phyloP scores from a whole-genome alignment of 1,284 basidiomycete species.

The Irpex rosettiformis region DNA sequence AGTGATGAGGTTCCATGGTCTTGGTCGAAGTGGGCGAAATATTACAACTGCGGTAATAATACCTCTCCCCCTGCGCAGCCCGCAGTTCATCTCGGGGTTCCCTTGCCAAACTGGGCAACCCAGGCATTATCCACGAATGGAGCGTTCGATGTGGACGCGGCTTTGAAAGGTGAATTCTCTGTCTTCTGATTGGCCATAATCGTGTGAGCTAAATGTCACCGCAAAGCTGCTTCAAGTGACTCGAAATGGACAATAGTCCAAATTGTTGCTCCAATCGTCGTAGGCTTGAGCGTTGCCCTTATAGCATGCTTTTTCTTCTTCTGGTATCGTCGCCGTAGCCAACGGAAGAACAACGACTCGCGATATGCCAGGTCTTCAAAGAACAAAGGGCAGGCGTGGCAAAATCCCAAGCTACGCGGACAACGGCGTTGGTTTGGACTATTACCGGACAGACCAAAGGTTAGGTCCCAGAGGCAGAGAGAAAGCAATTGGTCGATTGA shows the following conservation, averaged over 20 bases:
- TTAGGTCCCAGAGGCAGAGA: conserved; percentile 3
- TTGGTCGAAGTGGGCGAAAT: conserved; percentile 12
- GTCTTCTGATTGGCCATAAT: neutral
- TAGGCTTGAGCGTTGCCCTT: conserved; percentile 13
- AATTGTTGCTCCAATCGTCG: conserved; percentile 18
- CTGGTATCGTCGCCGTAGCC: conserved; percentile 15
- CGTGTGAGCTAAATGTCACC: too few species aligned
- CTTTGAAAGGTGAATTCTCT: conserved; percentile 10
- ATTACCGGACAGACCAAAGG: conserved; percentile 14
- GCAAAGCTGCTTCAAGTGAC: neutral
- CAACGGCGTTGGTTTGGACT: conserved; percentile 18
- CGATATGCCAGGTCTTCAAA: neutral
- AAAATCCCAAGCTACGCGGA: conserved; percentile 11
- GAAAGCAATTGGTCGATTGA: conserved; percentile 20
- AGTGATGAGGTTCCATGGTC: neutral
- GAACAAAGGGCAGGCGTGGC: conserved; percentile 1
- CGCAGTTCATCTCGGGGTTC: neutral
- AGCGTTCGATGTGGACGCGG: conserved; percentile 12
- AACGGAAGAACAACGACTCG: neutral
- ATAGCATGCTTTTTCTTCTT: conserved; percentile 15
- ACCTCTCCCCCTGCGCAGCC: neutral
- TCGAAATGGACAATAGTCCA: conserved; percentile 17
- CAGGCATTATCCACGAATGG: conserved; percentile 3
- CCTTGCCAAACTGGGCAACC: conserved; percentile 13
- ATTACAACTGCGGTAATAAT: neutral